phyloP scores from a whole-genome alignment of 1,139 yeast genomes.

The Taphrina populina region DNA sequence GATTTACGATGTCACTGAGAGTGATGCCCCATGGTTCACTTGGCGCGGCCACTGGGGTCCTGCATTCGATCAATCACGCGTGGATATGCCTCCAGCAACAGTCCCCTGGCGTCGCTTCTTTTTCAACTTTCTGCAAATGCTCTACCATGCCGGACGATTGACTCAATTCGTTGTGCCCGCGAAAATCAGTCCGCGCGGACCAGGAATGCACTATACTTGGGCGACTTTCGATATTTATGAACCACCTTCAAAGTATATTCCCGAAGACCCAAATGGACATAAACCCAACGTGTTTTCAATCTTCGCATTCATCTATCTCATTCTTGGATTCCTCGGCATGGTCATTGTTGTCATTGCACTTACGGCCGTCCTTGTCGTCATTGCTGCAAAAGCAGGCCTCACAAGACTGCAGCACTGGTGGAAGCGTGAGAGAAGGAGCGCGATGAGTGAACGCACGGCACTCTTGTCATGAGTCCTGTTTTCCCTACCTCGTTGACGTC shows the following conservation, averaged over 20 bases:
- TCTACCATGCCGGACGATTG: slow-evolving; percentile 30
- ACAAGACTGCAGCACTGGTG: neutral
- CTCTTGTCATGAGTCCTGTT: neutral
- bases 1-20: slow-evolving; percentile 21
- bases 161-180: slow-evolving; percentile 25
- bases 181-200: slow-evolving; percentile 27
- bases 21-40: neutral
- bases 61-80: slow-evolving; percentile 25
- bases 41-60: slow-evolving; percentile 34
- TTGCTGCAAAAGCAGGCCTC: neutral
- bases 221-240: slow-evolving; percentile 20
- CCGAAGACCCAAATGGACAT: slow-evolving; percentile 33
- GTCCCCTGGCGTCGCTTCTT: slow-evolving; percentile 33
- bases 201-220: slow-evolving; percentile 27
- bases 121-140: slow-evolving; percentile 26
- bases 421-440: slow-evolving; percentile 2
- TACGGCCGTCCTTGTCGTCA: slow-evolving; percentile 8
- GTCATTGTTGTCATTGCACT: slow-evolving; percentile 13
- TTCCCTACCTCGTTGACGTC: too few species aligned
- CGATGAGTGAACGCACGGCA: slow-evolving; percentile 27
- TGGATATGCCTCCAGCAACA: slow-evolving; percentile 23
- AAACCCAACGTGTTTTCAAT: slow-evolving; percentile 23
- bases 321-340: slow-evolving; percentile 30
- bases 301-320: slow-evolving; percentile 24
- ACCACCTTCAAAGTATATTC: slow-evolving; percentile 22